Conservation (phyloP, 352 stramenopile species). For the Phytopythium litorale region DNA sequence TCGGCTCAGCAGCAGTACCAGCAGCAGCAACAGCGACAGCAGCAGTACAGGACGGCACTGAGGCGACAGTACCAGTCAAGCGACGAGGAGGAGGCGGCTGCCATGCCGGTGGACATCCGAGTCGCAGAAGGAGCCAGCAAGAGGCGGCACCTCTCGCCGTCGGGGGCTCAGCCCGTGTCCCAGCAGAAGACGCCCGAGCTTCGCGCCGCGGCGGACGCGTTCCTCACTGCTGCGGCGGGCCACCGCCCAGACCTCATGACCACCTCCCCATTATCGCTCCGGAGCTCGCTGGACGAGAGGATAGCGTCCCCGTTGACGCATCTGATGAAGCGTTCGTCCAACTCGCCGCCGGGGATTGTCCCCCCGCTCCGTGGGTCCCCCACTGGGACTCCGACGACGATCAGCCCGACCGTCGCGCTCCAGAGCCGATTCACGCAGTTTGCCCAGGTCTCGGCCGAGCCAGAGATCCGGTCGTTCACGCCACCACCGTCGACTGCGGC, state of each 20-base stretch:
- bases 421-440: neutral
- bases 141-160: neutral
- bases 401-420: constrained; percentile 3
- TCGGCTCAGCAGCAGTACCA: constrained; percentile 4
- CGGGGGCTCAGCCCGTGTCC: neutral
- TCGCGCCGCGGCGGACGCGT: neutral
- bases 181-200: constrained; percentile 5
- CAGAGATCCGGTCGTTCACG: neutral
- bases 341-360: neutral
- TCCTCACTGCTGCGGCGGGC: neutral
- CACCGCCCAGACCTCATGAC: neutral
- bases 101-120: neutral
- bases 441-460: neutral
- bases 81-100: neutral
- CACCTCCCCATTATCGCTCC: neutral
- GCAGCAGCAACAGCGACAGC: neutral
- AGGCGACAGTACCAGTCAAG: neutral
- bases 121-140: neutral
- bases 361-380: neutral
- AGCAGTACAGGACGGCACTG: neutral
- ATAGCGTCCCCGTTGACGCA: neutral
- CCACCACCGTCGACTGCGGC: constrained; percentile 4
- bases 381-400: neutral
- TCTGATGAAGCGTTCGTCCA: neutral
- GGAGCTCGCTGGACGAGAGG: neutral